A percentile compares a stretch with the other conserved stretches of the same genome.
Evolutionary conservation across 1,284 basidiomycete species (phyloP).

Genomic region (Marasmius fiardii): DNA sequence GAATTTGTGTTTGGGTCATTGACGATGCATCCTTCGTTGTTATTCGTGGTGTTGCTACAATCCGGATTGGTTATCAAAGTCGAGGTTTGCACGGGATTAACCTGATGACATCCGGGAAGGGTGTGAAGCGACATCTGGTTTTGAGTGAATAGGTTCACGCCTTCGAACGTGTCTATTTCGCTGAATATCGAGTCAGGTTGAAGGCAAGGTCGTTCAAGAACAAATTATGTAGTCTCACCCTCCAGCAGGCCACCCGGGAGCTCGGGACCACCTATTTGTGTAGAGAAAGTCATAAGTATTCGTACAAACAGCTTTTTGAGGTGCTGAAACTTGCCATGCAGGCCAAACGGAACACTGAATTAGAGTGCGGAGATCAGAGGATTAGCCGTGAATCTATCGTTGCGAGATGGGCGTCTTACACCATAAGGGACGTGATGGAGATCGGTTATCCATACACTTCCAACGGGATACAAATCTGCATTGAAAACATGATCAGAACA

Average conservation of each 20-base stretch:
- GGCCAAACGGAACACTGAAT: constrained; percentile 74
- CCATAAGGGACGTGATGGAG: constrained; percentile 70
- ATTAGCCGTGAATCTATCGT: background rate
- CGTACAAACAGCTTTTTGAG: background rate
- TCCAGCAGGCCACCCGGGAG: constrained; percentile 58
- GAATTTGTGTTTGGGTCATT: constrained; percentile 47
- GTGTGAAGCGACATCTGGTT: constrained; percentile 73
- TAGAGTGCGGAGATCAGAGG: background rate
- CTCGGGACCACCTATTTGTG: constrained; percentile 50
- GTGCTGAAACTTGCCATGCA: constrained; percentile 37
- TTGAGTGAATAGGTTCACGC: constrained; percentile 57
- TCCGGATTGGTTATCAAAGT: constrained; percentile 55
- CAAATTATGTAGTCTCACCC: constrained; percentile 33
- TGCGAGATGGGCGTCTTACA: constrained; percentile 32
- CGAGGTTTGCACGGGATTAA: constrained; percentile 46
- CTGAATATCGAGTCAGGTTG: no score
- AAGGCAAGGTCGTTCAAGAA: background rate
- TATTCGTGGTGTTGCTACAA: constrained; percentile 51
- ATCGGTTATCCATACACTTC: constrained; percentile 65
- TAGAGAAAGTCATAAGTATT: background rate
- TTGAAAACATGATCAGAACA: constrained; percentile 31
- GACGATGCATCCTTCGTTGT: constrained; percentile 63
- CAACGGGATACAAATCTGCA: constrained; percentile 50
- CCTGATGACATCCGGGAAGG: constrained; percentile 53
- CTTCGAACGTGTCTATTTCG: constrained; percentile 78